phyloP scores from a whole-genome alignment of 2,329 filamentous ascomycete genomes.

The Chaetomium strumarium region DNA sequence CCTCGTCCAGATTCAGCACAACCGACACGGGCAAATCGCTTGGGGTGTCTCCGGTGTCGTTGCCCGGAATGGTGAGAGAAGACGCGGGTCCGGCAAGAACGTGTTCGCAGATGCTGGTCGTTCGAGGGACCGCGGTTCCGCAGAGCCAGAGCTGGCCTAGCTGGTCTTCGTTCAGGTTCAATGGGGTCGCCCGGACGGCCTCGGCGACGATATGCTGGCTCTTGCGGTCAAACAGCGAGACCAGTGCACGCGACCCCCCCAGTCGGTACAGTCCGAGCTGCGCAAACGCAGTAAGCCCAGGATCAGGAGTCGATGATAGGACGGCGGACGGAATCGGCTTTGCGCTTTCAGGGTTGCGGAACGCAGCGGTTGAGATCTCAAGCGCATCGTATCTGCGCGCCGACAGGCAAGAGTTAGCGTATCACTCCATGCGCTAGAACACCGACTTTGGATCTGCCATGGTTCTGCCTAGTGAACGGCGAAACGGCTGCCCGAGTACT shows the following conservation, averaged over 20 bases:
- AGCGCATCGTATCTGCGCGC: slow-evolving; percentile 21
- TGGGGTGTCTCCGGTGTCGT: not conserved
- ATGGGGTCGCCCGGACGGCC: slow-evolving; percentile 37
- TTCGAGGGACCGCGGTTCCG: slow-evolving; percentile 18
- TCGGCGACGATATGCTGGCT: slow-evolving; percentile 48
- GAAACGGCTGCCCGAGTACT: not conserved
- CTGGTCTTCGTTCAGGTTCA: slow-evolving; percentile 26
- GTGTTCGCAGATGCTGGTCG: slow-evolving; percentile 29
- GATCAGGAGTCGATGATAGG: slow-evolving; percentile 28
- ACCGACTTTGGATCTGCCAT: not conserved
- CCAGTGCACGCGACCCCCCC: slow-evolving; percentile 36
- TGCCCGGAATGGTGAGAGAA: slow-evolving; percentile 6
- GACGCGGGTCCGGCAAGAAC: slow-evolving; percentile 19
- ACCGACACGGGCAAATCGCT: slow-evolving; percentile 30
- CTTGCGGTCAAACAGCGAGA: slow-evolving; percentile 46
- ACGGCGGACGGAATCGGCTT: slow-evolving; percentile 11
- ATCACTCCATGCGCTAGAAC: not conserved
- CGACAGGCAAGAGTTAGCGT: not conserved
- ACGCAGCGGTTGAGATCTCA: slow-evolving; percentile 15
- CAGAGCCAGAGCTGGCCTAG: slow-evolving; percentile 24
- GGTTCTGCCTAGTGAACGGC: not conserved
- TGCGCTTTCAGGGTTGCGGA: slow-evolving; percentile 8
- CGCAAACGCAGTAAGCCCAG: slow-evolving; percentile 42
- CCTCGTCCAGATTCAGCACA: slow-evolving; percentile 30
- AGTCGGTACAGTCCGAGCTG: slow-evolving; percentile 43